These are phyloP conservation scores for Crucihimalaya himalaica DNA, from an alignment of 345 rosid species.

Conservation along the genomic window DNA sequence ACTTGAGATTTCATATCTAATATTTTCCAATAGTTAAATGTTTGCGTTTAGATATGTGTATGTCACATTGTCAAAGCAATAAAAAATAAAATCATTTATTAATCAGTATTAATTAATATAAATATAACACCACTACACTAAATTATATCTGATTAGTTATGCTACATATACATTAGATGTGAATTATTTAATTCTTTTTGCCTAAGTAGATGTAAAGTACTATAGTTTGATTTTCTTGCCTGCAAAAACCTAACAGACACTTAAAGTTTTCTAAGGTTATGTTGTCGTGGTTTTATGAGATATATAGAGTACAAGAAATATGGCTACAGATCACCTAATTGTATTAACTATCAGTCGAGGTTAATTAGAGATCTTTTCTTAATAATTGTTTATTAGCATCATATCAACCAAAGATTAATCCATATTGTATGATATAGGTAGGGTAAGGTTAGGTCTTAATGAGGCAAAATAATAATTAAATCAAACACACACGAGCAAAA, in stretches of 20 bases:
- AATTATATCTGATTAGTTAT: not conserved
- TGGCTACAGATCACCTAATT: slow-evolving; percentile 5
- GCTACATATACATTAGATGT: not conserved
- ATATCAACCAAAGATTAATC: not conserved
- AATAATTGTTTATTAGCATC: not conserved
- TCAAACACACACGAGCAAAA: slow-evolving; percentile 22
- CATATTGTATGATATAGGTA: not conserved
- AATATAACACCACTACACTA: not conserved
- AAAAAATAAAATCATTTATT: not conserved
- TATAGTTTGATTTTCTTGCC: not conserved
- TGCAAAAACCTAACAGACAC: slow-evolving; percentile 6
- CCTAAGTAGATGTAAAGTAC: not conserved
- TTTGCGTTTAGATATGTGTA: not conserved
- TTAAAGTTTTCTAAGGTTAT: not conserved
- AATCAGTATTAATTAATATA: not conserved
- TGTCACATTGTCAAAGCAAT: not conserved
- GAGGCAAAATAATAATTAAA: slow-evolving; percentile 1
- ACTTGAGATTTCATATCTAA: not conserved
- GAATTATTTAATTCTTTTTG: not conserved
- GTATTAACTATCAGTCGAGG: not conserved
- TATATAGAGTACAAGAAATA: not conserved
- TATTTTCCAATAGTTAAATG: not conserved
- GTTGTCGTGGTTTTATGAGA: not conserved
- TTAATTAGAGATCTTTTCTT: not conserved
- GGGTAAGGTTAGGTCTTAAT: slow-evolving; percentile 19